These are phyloP conservation scores for Entoloma clypeatum DNA, from an alignment of 1,284 basidiomycete species.

Conservation along the genomic window DNA sequence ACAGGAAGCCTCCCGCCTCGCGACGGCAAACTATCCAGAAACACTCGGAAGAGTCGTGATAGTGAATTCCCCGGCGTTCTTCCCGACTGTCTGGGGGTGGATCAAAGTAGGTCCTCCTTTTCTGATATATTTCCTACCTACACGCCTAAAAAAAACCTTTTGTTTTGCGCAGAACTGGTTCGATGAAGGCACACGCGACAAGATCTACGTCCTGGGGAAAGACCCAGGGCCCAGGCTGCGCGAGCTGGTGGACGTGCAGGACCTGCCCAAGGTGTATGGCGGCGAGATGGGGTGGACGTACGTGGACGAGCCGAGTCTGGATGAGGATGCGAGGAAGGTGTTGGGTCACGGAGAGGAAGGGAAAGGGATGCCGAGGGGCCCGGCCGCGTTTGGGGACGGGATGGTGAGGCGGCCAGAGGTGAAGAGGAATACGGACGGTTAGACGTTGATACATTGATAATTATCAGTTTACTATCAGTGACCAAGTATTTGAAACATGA, in stretches of 20 bases:
- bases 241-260: slow-evolving; percentile 47
- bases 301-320: slow-evolving; percentile 56
- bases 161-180: slow-evolving; percentile 53
- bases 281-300: slow-evolving; percentile 66
- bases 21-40: slow-evolving; percentile 78
- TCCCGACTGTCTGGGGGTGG: slow-evolving; percentile 76
- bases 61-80: slow-evolving; percentile 75
- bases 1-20: slow-evolving; percentile 67
- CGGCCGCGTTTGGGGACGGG: slow-evolving; percentile 46
- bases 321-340: slow-evolving; percentile 40
- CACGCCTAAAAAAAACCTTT: background rate
- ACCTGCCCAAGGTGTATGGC: slow-evolving; percentile 66
- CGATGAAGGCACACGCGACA: slow-evolving; percentile 68
- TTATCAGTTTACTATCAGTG: too few relatives aligned
- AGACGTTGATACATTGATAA: too few relatives aligned
- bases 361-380: slow-evolving; percentile 42
- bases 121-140: background rate
- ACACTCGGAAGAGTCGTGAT: slow-evolving; percentile 61
- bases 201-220: slow-evolving; percentile 64
- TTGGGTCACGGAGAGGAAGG: too few relatives aligned
- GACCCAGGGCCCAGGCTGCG: slow-evolving; percentile 49
- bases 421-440: too few relatives aligned
- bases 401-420: too few relatives aligned
- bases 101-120: slow-evolving; percentile 49
- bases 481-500: too few relatives aligned